Base-by-base conservation (phyloP, 768 basidiomycete genomes). In the Panaeolus papilionaceus region DNA sequence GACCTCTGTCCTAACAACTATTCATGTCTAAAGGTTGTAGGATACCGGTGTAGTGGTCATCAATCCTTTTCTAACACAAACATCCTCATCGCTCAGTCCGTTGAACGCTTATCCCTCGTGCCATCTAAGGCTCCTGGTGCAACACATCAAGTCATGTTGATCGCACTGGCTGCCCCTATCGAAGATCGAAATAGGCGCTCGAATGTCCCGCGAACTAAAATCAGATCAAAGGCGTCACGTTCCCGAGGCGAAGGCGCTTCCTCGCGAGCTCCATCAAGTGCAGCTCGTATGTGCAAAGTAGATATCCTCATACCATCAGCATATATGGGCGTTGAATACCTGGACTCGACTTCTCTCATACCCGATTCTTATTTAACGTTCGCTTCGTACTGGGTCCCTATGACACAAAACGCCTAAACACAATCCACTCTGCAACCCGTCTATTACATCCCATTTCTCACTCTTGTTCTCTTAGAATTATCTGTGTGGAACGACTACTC, bases 1-100 rank as follows among this genome's bases (percentile, higher is more conserved):
- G 12, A n/a, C 16, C 38, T 4, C 18, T n/a, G 5, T 38, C 16
- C 23, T 20, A 44, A 7, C 14, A 38, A 20, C 14, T 28, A 51
- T 10, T 28, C 23, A 51, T 28, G 45, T 18, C 3, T 7, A 11
- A 9, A 8, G 9, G 26, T 51, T 18, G 20, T 44, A 70, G 67
- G 67, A 70, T 38, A 42, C 68, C 2, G 70, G 68, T n/a, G 14
- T 70, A 9, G 38, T 70, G 20, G 62, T 70, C 33, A 28, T 68
- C 28, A 66, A 54, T 45, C 33, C 47, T 5, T 23, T 49, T 1
- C 20, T 23, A 33, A 20, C 14, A 12, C 61, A 66, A 20, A 68
- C 61, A 8, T 33, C 38, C 11, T 62, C 4, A 20, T 69, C 8
- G 63, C 54, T 5, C 51, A 37, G 26, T 42, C 42, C 20, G 64